Evolutionary conservation across 2,329 filamentous ascomycete species (phyloP).

Genomic region (Aspergillus aculeatus): DNA sequence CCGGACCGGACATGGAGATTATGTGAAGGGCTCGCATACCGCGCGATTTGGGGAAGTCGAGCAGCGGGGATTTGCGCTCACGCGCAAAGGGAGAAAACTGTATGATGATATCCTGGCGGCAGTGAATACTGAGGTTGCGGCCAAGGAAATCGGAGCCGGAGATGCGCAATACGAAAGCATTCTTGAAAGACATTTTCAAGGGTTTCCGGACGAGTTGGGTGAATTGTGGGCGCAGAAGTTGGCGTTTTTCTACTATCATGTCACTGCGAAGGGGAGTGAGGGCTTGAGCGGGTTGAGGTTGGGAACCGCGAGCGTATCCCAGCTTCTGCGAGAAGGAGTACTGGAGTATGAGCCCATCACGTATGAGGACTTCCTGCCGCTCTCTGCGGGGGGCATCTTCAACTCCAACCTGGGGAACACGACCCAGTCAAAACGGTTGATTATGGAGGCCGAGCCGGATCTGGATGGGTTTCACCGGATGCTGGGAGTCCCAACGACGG

Average conservation of each 20-base stretch:
- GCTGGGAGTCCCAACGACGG: conserved; percentile 21
- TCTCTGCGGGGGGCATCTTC: conserved; percentile 56
- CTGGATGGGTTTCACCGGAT: conserved; percentile 27
- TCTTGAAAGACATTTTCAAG: conserved; percentile 32
- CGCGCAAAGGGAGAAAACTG: conserved; percentile 44
- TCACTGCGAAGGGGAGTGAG: conserved; percentile 15
- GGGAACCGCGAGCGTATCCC: conserved; percentile 20
- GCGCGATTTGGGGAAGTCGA: conserved; percentile 57
- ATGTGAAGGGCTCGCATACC: conserved; percentile 43
- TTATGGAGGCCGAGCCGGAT: conserved; percentile 27
- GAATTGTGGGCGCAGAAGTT: conserved; percentile 38
- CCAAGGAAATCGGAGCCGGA: not conserved
- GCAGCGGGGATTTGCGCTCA: conserved; percentile 53
- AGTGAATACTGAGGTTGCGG: conserved; percentile 19
- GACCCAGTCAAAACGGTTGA: conserved; percentile 23
- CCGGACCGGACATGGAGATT: conserved; percentile 15
- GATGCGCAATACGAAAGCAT: conserved; percentile 18
- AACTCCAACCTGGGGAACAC: conserved; percentile 42
- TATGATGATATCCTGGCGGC: conserved; percentile 48
- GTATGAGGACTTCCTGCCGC: conserved; percentile 56
- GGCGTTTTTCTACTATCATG: conserved; percentile 42
- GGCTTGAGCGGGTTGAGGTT: not conserved
- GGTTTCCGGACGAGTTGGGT: conserved; percentile 45
- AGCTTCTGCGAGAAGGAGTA: conserved; percentile 33
- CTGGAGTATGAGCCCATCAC: conserved; percentile 47